Percentiles rank a stretch among this genome's conserved stretches.
Evolutionary conservation across 306 rosid species (phyloP).

Genomic region (Canavalia gladiata): DNA sequence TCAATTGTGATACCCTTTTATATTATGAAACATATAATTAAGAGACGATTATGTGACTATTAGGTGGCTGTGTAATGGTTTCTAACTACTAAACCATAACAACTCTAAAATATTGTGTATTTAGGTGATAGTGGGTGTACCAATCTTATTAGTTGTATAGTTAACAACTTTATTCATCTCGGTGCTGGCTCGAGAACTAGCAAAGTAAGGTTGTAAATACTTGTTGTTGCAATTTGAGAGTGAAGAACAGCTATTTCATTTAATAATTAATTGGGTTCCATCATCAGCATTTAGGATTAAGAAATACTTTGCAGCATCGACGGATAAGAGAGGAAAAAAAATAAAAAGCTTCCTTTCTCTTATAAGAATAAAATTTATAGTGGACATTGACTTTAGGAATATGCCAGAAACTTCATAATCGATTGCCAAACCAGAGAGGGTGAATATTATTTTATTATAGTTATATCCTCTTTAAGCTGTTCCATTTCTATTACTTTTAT

Average conservation of each 20-base stretch:
- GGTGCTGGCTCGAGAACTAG: not conserved
- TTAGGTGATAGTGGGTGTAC: constrained; percentile 53
- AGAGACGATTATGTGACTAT: constrained; percentile 27
- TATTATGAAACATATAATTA: too few species aligned
- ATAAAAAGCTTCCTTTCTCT: not conserved
- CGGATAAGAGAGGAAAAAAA: not conserved
- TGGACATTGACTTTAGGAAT: constrained; percentile 29
- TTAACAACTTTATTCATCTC: constrained; percentile 7
- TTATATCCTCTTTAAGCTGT: not conserved
- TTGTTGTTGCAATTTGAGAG: not conserved
- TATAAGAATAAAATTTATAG: not conserved
- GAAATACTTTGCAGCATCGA: not conserved
- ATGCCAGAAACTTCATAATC: constrained; percentile 22
- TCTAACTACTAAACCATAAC: constrained; percentile 46
- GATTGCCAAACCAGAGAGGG: constrained; percentile 18
- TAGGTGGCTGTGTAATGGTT: constrained; percentile 29
- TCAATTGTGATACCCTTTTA: too few species aligned
- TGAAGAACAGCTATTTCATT: not conserved
- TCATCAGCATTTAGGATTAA: constrained; percentile 3
- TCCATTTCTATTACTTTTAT: too few species aligned
- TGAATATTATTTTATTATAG: constrained; percentile 2
- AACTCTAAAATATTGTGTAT: constrained; percentile 37
- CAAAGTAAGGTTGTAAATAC: constrained; percentile 18
- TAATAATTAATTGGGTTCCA: constrained; percentile 12
- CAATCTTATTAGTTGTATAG: constrained; percentile 33